Conservation (phyloP, 164 flowering plant species). For the Magnolia officinalis region DNA sequence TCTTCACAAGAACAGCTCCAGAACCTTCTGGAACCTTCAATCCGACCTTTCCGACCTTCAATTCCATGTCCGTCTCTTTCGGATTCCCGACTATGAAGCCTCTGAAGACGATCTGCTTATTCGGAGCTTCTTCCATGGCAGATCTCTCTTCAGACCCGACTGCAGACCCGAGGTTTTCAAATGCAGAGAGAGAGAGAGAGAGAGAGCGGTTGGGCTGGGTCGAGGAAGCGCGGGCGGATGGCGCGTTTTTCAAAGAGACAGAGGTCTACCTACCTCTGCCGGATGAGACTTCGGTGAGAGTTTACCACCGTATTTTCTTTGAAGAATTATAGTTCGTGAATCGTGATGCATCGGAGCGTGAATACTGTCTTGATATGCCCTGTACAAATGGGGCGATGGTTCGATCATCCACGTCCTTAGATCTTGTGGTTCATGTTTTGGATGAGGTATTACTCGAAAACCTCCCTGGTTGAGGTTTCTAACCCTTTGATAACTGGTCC, state of each 20-base stretch:
- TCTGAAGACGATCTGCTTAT: conserved; percentile 38
- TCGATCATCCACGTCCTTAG: too few relatives aligned
- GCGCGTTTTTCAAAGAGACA: not conserved
- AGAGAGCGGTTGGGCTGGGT: not conserved
- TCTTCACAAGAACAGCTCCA: conserved; percentile 32
- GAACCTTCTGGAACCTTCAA: conserved; percentile 20
- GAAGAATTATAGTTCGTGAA: too few relatives aligned
- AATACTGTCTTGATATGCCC: too few relatives aligned
- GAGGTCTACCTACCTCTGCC: not conserved
- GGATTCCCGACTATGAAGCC: conserved; percentile 28
- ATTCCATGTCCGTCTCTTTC: conserved; percentile 37
- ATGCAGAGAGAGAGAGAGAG: not conserved
- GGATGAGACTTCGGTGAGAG: not conserved
- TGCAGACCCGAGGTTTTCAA: not conserved
- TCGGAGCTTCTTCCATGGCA: conserved; percentile 9
- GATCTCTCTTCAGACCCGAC: not conserved
- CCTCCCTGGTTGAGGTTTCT: too few relatives aligned
- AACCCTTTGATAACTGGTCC: too few relatives aligned
- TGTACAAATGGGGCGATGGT: too few relatives aligned
- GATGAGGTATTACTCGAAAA: too few relatives aligned
- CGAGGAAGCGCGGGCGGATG: not conserved
- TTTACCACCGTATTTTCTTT: too few relatives aligned
- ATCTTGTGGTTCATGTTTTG: too few relatives aligned
- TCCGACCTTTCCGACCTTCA: conserved; percentile 23
- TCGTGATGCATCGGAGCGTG: too few relatives aligned